These are phyloP conservation scores for Avena atlantica DNA, from an alignment of 176 grass and related monocot genomes.

Conservation along the genomic window DNA sequence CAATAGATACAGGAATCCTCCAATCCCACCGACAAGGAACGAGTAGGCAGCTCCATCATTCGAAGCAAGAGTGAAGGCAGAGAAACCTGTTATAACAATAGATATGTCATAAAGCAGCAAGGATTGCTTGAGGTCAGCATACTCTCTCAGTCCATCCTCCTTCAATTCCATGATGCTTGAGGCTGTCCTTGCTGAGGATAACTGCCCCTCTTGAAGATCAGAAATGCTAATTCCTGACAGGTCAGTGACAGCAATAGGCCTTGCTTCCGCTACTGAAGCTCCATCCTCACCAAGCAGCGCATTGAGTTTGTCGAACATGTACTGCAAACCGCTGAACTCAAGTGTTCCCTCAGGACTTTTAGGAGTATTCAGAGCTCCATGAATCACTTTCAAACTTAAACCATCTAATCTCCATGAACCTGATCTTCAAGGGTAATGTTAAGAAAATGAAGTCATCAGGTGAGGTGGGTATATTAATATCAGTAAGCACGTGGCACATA, in stretches of 20 bases:
- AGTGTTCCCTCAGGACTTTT: conserved; percentile 40
- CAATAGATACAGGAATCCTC: conserved; percentile 85
- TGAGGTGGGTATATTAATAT: conserved; percentile 7
- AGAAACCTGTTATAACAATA: conserved; percentile 75
- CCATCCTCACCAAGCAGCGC: conserved; percentile 66
- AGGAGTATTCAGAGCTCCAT: conserved; percentile 43
- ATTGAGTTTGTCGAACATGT: conserved; percentile 66
- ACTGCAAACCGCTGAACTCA: conserved; percentile 64
- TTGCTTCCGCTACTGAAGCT: conserved; percentile 68
- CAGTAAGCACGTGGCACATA: neutral
- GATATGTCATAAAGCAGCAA: conserved; percentile 72
- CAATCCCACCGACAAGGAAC: conserved; percentile 74
- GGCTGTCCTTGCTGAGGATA: conserved; percentile 34
- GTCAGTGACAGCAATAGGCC: conserved; percentile 52
- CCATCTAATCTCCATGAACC: conserved; percentile 92
- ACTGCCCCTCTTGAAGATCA: conserved; percentile 44
- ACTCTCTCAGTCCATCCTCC: conserved; percentile 76
- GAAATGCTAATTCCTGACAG: conserved; percentile 62
- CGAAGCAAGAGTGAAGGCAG: conserved; percentile 58
- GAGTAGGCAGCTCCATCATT: conserved; percentile 64
- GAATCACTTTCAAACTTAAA: conserved; percentile 72
- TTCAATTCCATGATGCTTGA: conserved; percentile 44
- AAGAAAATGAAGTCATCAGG: conserved; percentile 19
- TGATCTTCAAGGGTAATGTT: conserved; percentile 60
- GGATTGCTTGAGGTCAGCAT: conserved; percentile 85